Evolutionary conservation across 1,139 yeast species (phyloP).

Genomic region (Lodderomyces margitis): DNA sequence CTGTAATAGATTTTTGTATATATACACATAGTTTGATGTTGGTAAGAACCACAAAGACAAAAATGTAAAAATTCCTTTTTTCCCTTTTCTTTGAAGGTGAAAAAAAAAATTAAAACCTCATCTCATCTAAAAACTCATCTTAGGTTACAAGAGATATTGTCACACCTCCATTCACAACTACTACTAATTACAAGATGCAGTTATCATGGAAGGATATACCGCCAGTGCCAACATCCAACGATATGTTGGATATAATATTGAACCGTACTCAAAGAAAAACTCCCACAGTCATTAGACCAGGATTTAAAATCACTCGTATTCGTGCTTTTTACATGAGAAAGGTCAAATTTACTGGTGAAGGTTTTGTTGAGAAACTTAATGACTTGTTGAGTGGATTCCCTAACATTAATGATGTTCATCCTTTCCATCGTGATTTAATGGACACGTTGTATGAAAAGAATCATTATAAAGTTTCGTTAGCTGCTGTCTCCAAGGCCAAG

Average conservation of each 20-base stretch:
- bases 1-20: neutral
- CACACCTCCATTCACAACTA: neutral
- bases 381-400: conserved; percentile 90
- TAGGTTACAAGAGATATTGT: too few species aligned
- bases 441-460: conserved; percentile 97
- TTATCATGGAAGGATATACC: conserved; percentile 98
- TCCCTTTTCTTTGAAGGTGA: neutral
- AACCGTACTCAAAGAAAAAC: conserved; percentile 98
- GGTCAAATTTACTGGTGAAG: conserved; percentile 93
- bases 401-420: conserved; percentile 94
- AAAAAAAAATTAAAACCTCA: conserved; percentile 8
- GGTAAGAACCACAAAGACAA: neutral
- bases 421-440: conserved; percentile 96
- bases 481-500: conserved; percentile 92
- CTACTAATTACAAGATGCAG: conserved; percentile 56
- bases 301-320: conserved; percentile 93
- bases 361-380: conserved; percentile 86
- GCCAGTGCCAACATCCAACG: conserved; percentile 87
- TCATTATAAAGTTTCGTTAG: conserved; percentile 96
- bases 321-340: conserved; percentile 98
- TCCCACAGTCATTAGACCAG: conserved; percentile 96
- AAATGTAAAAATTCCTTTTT: neutral
- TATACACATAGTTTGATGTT: neutral
- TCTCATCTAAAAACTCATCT: conserved; percentile 8
- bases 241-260: conserved; percentile 91